Evolutionary conservation across 2,329 filamentous ascomycete species (phyloP).

Genomic region (Diaporthe sp.): DNA sequence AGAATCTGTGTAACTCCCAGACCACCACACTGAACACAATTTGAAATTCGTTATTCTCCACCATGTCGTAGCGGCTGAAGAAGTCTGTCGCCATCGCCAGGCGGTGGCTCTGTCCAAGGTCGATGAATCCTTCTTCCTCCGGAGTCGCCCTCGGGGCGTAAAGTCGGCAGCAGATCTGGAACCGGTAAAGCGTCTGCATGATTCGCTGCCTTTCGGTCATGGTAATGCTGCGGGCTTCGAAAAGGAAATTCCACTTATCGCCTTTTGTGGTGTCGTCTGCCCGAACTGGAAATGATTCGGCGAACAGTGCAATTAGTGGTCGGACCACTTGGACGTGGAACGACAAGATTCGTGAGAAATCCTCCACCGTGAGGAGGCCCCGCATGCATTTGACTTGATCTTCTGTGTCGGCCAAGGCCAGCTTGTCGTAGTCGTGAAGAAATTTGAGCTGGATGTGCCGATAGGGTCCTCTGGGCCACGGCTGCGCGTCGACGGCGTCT

Average conservation of each 20-base stretch:
- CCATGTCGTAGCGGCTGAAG: neutral
- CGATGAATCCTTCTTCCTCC: neutral
- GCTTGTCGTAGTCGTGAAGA: neutral
- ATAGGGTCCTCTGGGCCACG: neutral
- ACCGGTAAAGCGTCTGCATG: neutral
- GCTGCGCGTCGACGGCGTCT: neutral
- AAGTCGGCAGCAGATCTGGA: neutral
- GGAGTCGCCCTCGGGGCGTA: neutral
- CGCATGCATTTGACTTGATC: neutral
- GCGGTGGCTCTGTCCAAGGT: neutral
- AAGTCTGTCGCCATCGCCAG: neutral
- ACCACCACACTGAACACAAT: neutral
- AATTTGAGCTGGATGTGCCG: constrained; percentile 6
- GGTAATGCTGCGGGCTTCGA: neutral
- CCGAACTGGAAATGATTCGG: neutral
- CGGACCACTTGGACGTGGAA: neutral
- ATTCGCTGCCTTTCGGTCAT: neutral
- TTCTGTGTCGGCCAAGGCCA: neutral
- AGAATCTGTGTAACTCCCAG: neutral
- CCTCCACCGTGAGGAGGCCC: neutral
- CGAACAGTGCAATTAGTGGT: neutral
- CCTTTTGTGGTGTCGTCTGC: neutral
- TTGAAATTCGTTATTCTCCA: neutral
- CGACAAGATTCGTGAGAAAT: neutral
- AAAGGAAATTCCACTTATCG: neutral